Base-by-base conservation (phyloP, 768 basidiomycete species). In the Termitomyces sp. region DNA sequence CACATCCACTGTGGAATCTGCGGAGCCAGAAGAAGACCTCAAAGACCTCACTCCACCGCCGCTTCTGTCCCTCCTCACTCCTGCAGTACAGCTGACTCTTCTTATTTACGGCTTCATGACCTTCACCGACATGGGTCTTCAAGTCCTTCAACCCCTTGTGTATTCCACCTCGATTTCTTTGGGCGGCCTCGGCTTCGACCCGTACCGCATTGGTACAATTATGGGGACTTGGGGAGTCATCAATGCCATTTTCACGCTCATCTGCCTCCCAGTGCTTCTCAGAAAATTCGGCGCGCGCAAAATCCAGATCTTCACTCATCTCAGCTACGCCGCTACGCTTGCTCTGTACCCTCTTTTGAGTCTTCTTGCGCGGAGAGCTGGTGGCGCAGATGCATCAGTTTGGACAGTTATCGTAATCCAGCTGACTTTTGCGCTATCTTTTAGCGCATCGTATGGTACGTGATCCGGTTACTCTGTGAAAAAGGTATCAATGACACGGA, bases 101-200 rank as follows among this genome's bases (percentile, higher is more conserved):
- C 18, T 70, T 35, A 74, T 71, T 58, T 68, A 74, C 55, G 62
- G 65, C 6, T 71, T 72, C 62, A 67, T 76, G 20, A 47, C 71
- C 10, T 78, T 79, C 66, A 56, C 65, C 30, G 75, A 75, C 57
- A 75, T 76, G 71, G 61, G 65, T 43, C 63, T 70, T 45, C 62
- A 65, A 20, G 74, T 71, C 11, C 72, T 80, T 14, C 58, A 68
- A 26, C 78, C 78, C 9, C 69, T 80, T 48, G 68, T 78, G 41
- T 79, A 72, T 56, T 84, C 87, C 11, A 90, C 87, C 0, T 82
- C 88, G 0, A 67, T 82, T 47, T 68, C 71, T 16, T 72, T 79
- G 1, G 88, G 89, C 24, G 88, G 89, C 2, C 78, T 90, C 5
- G 87, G 87, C 3, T 72, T 91, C 41, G 70, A 76, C 24, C 85